These are phyloP conservation scores for Gaeumannomyces tritici DNA, from an alignment of 2,329 filamentous ascomycete genomes.

Conservation along the genomic window DNA sequence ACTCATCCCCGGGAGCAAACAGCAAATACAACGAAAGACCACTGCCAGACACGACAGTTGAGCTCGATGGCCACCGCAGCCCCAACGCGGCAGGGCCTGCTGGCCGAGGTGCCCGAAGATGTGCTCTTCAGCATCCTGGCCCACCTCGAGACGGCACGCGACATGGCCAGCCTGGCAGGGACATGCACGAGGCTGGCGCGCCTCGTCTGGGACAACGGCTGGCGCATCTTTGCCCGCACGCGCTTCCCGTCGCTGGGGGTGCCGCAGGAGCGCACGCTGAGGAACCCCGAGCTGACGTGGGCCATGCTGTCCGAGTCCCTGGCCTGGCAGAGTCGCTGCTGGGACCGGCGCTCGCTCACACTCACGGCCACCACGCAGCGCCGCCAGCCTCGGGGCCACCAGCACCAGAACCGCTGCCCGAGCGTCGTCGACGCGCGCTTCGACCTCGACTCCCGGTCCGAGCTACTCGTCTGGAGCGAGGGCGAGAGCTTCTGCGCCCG, in stretches of 20 bases:
- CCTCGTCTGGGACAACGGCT: slow-evolving; percentile 32
- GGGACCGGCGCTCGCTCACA: slow-evolving; percentile 36
- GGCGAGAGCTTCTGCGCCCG: slow-evolving; percentile 41
- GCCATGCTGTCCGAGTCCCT: slow-evolving; percentile 30
- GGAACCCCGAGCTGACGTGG: slow-evolving; percentile 20
- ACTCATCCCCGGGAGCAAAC: too few species aligned
- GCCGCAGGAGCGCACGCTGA: slow-evolving; percentile 12
- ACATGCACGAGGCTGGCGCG: slow-evolving; percentile 27
- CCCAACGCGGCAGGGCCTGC: slow-evolving; percentile 3
- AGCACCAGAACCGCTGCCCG: slow-evolving; percentile 23
- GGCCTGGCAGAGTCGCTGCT: slow-evolving; percentile 41
- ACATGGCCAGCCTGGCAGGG: slow-evolving; percentile 30
- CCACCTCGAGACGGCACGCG: slow-evolving; percentile 36
- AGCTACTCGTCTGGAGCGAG: slow-evolving; percentile 39
- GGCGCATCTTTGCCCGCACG: slow-evolving; percentile 37
- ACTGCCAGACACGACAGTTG: too few species aligned
- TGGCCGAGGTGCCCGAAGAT: slow-evolving; percentile 38
- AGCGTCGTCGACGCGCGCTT: slow-evolving; percentile 36
- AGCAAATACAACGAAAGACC: too few species aligned
- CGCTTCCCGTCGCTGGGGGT: slow-evolving; percentile 31
- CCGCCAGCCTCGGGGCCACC: slow-evolving; percentile 11
- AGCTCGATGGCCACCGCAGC: background rate
- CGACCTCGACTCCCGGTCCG: slow-evolving; percentile 24
- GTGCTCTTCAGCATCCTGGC: slow-evolving; percentile 38
- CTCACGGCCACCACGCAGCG: slow-evolving; percentile 23